Evolutionary conservation across 129 eudicot genomes (phyloP).

Genomic region (Smallanthus sonchifolius): DNA sequence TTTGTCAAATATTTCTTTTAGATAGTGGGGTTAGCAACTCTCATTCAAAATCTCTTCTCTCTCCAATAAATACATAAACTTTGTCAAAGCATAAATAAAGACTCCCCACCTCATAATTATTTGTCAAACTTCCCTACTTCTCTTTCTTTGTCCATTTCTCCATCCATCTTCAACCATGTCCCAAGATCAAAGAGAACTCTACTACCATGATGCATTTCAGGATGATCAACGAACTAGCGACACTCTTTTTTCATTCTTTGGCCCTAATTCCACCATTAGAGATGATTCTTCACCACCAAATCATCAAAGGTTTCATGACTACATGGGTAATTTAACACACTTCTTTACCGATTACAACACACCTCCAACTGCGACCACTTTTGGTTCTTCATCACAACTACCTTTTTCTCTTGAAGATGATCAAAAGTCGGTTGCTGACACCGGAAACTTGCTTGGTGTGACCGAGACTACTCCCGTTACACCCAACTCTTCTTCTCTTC

Average conservation of each 20-base stretch:
- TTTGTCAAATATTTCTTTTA: not conserved
- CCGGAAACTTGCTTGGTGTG: constrained; percentile 28
- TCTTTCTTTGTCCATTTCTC: constrained; percentile 10
- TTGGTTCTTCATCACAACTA: constrained; percentile 41
- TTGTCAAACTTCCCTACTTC: constrained; percentile 45
- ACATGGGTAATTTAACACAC: constrained; percentile 53
- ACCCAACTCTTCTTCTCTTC: constrained; percentile 74
- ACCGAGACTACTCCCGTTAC: constrained; percentile 48
- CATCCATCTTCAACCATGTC: constrained; percentile 44
- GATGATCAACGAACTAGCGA: constrained; percentile 33
- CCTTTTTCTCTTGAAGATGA: constrained; percentile 31
- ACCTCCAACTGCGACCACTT: constrained; percentile 37
- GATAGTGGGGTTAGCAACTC: constrained; percentile 46
- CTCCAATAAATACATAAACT: constrained; percentile 35
- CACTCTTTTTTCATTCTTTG: constrained; percentile 31
- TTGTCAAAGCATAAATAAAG: constrained; percentile 80
- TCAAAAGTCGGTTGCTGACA: constrained; percentile 22
- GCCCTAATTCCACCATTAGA: constrained; percentile 20
- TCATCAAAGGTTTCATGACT: constrained; percentile 42
- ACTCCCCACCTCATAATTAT: constrained; percentile 37
- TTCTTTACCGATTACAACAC: constrained; percentile 33
- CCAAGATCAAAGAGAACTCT: constrained; percentile 54
- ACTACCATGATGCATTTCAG: constrained; percentile 54
- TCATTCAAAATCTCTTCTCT: constrained; percentile 35
- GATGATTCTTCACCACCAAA: constrained; percentile 25